phyloP scores from a whole-genome alignment of 2,329 filamentous ascomycete genomes.

The Aspergillus felis region DNA sequence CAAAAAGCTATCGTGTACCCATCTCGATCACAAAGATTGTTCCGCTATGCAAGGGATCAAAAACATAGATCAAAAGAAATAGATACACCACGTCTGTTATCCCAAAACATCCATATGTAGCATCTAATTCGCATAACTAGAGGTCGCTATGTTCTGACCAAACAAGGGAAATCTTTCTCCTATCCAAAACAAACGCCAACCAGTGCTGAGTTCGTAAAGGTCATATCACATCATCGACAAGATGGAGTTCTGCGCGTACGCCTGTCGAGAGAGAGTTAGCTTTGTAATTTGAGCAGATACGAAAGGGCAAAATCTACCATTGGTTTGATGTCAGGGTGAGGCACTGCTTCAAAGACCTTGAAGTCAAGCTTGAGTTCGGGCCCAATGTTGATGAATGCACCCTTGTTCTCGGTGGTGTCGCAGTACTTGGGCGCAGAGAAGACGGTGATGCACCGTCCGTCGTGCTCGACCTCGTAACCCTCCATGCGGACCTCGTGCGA shows the following conservation, averaged over 20 bases:
- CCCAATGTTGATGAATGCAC: conserved; percentile 95
- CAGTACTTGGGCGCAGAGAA: conserved; percentile 98
- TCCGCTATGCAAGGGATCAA: conserved; percentile 22
- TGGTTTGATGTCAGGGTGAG: conserved; percentile 90
- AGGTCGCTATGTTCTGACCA: conserved; percentile 1
- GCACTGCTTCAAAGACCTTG: conserved; percentile 92
- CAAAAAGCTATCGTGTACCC: neutral
- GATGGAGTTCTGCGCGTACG: conserved; percentile 80
- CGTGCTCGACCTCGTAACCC: conserved; percentile 97
- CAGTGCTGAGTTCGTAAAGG: conserved; percentile 17
- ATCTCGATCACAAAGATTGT: conserved; percentile 6
- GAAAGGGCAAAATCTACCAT: conserved; percentile 55
- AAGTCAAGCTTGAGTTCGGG: conserved; percentile 88
- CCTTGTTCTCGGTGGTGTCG: conserved; percentile 96
- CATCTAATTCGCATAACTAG: conserved; percentile 1
- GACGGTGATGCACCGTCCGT: conserved; percentile 93
- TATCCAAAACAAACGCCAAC: conserved; percentile 24
- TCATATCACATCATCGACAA: conserved; percentile 67
- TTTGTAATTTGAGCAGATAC: neutral
- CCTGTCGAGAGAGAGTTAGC: conserved; percentile 44
- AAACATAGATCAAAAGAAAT: conserved; percentile 17
- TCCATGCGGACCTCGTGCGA: conserved; percentile 99
- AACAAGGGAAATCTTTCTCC: conserved; percentile 13
- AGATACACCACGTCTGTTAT: conserved; percentile 15
- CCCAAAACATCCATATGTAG: conserved; percentile 7